Percentiles rank a stretch among this genome's conserved stretches.
phyloP scores from a whole-genome alignment of 768 basidiomycete species.

The Rhodotorula paludigena region DNA sequence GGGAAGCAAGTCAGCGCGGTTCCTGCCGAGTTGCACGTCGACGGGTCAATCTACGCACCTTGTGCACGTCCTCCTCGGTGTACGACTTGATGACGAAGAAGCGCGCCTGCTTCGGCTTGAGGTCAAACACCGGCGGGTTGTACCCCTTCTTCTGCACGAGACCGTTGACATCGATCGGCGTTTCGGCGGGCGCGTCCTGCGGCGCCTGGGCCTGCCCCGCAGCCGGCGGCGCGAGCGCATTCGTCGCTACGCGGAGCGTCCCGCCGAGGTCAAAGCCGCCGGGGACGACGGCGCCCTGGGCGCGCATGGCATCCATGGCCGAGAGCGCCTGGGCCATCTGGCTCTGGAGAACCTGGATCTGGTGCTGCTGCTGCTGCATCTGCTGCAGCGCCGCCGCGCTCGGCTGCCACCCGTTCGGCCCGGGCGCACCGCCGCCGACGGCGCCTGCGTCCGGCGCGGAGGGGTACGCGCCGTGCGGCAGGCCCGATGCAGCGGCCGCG shows the following conservation, averaged over 20 bases:
- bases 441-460: too few relatives aligned
- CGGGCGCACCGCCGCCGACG: neutral
- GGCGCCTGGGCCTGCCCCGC: constrained; percentile 22
- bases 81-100: constrained; percentile 99
- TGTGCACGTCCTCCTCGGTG: constrained; percentile 98
- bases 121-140: constrained; percentile 79
- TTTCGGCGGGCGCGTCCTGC: constrained; percentile 43
- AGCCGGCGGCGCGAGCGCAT: constrained; percentile 41
- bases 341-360: constrained; percentile 35
- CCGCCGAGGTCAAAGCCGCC: constrained; percentile 2
- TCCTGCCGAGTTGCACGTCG: too few relatives aligned
- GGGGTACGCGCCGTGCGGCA: too few relatives aligned
- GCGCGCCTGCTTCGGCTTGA: constrained; percentile 71
- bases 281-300: constrained; percentile 8
- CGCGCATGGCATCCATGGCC: constrained; percentile 29
- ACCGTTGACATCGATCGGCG: constrained; percentile 79
- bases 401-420: neutral
- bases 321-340: constrained; percentile 38
- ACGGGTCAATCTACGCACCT: too few relatives aligned
- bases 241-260: neutral
- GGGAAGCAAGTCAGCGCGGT: too few relatives aligned
- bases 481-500: too few relatives aligned
- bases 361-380: constrained; percentile 24
- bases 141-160: constrained; percentile 83
- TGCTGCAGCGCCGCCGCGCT: constrained; percentile 25